A percentile compares a stretch with the other conserved stretches of the same genome.
Conservation (phyloP, 495 filamentous ascomycete genomes). For the Aspergillus sclerotioniger region DNA sequence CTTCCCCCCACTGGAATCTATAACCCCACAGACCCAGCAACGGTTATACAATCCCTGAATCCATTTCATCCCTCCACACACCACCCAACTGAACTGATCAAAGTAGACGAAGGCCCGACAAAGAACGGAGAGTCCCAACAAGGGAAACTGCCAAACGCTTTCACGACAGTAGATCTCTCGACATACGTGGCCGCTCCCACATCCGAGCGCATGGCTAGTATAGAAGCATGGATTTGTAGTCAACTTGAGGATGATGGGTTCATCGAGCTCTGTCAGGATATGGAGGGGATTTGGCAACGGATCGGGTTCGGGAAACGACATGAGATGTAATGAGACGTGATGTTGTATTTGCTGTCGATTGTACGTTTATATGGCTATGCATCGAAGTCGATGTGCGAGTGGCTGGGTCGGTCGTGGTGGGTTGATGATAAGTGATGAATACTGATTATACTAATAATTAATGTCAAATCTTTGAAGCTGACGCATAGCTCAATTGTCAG, state of each 20-base stretch:
- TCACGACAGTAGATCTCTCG: conserved; percentile 28
- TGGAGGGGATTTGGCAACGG: conserved; percentile 45
- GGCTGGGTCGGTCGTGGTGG: no score
- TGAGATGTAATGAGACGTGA: no score
- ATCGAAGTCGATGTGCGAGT: no score
- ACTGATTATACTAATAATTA: neutral
- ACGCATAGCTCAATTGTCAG: no score
- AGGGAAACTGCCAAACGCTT: neutral
- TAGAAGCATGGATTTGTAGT: conserved; percentile 46
- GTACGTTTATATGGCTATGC: no score
- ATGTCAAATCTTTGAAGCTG: neutral
- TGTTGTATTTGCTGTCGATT: no score
- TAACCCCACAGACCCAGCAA: neutral
- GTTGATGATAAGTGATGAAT: neutral
- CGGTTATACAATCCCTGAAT: neutral
- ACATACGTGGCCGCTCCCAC: conserved; percentile 34
- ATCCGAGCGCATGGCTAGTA: conserved; percentile 29
- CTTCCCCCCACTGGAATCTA: neutral
- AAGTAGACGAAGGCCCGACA: neutral
- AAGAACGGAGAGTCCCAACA: neutral
- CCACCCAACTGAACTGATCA: neutral
- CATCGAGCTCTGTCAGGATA: conserved; percentile 39
- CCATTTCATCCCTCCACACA: neutral
- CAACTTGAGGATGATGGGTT: conserved; percentile 47
- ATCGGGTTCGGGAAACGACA: conserved; percentile 36